Percentiles rank a stretch among this genome's conserved stretches.
Evolutionary conservation across 2,329 filamentous ascomycete genomes (phyloP).

Genomic region (Talaromyces sp.): DNA sequence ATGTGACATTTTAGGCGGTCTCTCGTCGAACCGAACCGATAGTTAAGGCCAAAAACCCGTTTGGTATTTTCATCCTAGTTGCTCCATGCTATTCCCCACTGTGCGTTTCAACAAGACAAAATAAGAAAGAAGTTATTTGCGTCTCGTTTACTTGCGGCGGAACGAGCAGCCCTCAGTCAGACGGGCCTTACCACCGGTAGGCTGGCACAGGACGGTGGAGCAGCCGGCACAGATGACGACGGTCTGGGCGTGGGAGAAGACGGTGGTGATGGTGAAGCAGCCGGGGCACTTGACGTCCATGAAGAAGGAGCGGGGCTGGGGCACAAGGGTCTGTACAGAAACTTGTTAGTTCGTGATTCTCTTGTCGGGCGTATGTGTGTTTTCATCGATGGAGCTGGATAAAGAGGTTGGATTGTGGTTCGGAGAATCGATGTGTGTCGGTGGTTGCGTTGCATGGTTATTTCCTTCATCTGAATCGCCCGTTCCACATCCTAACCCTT

Average conservation of each 20-base stretch:
- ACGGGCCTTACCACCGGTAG: conserved; percentile 97
- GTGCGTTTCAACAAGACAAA: conserved; percentile 33
- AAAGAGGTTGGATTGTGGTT: neutral
- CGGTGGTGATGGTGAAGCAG: conserved; percentile 99
- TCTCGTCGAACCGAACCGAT: conserved; percentile 24
- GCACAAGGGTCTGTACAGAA: conserved; percentile 78
- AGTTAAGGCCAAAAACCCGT: conserved; percentile 28
- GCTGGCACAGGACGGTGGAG: conserved; percentile 99
- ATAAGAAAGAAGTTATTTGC: conserved; percentile 29
- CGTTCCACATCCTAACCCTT: conserved; percentile 1
- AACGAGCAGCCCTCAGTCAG: conserved; percentile 99
- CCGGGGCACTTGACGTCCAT: conserved; percentile 99
- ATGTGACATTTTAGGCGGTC: conserved; percentile 31
- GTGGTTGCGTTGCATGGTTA: neutral
- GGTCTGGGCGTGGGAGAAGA: conserved; percentile 99
- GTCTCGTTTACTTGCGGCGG: conserved; percentile 87
- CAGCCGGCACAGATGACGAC: conserved; percentile 99
- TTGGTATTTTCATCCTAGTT: conserved; percentile 34
- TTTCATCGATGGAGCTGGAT: neutral
- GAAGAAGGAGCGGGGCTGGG: conserved; percentile 98
- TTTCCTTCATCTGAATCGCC: conserved; percentile 7
- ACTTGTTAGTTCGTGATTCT: conserved; percentile 1
- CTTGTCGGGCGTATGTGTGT: neutral
- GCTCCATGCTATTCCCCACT: conserved; percentile 32
- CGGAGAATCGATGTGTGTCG: neutral